phyloP scores from a whole-genome alignment of 495 filamentous ascomycete species.

The Pseudevernia furfuracea region DNA sequence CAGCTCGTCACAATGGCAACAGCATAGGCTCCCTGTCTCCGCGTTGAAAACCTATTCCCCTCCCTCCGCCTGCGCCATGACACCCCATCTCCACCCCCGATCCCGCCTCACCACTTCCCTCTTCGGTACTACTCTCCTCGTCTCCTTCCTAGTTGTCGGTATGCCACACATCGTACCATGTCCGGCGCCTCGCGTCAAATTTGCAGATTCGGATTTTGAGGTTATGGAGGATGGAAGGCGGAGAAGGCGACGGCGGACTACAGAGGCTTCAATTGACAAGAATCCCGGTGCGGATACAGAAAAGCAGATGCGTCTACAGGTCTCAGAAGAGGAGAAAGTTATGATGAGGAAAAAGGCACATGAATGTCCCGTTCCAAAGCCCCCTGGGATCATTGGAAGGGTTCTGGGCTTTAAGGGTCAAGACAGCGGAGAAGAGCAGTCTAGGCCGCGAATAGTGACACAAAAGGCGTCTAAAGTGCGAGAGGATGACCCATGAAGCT shows the following conservation, averaged over 20 bases:
- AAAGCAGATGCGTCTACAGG: slow-evolving; percentile 17
- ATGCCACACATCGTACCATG: slow-evolving; percentile 91
- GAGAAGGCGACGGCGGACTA: slow-evolving; percentile 13
- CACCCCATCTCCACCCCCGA: slow-evolving; percentile 84
- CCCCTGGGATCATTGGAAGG: slow-evolving; percentile 63
- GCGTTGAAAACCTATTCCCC: neutral
- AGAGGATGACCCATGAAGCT: neutral
- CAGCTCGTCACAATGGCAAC: neutral
- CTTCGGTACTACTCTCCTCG: slow-evolving; percentile 88
- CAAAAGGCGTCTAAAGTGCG: neutral
- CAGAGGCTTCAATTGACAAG: slow-evolving; percentile 28
- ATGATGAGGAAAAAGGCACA: slow-evolving; percentile 27
- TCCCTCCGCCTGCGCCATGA: slow-evolving; percentile 46
- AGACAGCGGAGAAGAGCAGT: slow-evolving; percentile 17
- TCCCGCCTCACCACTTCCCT: slow-evolving; percentile 85
- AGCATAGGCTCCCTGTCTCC: neutral
- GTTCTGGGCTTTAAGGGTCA: slow-evolving; percentile 57
- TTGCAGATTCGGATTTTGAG: slow-evolving; percentile 59
- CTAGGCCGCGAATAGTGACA: slow-evolving; percentile 6
- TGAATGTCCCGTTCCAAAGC: slow-evolving; percentile 82
- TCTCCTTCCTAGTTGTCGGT: slow-evolving; percentile 83
- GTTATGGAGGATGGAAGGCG: slow-evolving; percentile 42
- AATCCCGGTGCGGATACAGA: slow-evolving; percentile 36
- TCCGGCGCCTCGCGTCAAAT: slow-evolving; percentile 68
- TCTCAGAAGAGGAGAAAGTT: slow-evolving; percentile 29